Conservation (phyloP, 176 grass and related monocot genomes). For the Neostapfia colusana region DNA sequence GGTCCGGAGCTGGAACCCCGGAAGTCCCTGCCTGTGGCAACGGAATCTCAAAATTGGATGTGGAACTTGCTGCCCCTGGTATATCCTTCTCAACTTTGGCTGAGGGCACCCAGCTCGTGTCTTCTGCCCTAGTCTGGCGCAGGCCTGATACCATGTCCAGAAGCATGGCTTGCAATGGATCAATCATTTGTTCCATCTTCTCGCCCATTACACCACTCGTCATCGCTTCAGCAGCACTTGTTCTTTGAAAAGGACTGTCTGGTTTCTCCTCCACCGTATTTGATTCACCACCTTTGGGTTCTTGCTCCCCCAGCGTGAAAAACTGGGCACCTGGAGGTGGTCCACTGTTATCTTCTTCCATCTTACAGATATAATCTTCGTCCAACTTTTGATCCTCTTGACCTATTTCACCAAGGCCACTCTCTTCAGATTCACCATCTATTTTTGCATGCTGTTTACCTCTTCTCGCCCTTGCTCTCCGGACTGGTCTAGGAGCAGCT, state of each 20-base stretch:
- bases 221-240: conserved; percentile 31
- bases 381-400: conserved; percentile 38
- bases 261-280: not conserved
- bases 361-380: conserved; percentile 22
- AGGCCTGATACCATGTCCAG: conserved; percentile 83
- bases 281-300: conserved; percentile 13
- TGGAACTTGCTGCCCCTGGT: not conserved
- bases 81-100: conserved; percentile 12
- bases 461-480: conserved; percentile 45
- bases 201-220: conserved; percentile 6
- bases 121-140: conserved; percentile 42
- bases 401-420: conserved; percentile 34
- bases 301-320: conserved; percentile 42
- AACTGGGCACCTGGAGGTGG: conserved; percentile 43
- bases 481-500: conserved; percentile 44
- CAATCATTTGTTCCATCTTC: conserved; percentile 80
- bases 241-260: conserved; percentile 32
- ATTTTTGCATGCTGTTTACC: conserved; percentile 54
- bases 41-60: conserved; percentile 13
- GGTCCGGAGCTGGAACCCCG: conserved; percentile 11
- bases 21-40: conserved; percentile 12
- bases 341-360: conserved; percentile 21
- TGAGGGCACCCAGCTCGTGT: not conserved
- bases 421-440: conserved; percentile 51
- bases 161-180: conserved; percentile 87